Conservation (phyloP, 2,329 filamentous ascomycete genomes). For the Pezicula radicicola region DNA sequence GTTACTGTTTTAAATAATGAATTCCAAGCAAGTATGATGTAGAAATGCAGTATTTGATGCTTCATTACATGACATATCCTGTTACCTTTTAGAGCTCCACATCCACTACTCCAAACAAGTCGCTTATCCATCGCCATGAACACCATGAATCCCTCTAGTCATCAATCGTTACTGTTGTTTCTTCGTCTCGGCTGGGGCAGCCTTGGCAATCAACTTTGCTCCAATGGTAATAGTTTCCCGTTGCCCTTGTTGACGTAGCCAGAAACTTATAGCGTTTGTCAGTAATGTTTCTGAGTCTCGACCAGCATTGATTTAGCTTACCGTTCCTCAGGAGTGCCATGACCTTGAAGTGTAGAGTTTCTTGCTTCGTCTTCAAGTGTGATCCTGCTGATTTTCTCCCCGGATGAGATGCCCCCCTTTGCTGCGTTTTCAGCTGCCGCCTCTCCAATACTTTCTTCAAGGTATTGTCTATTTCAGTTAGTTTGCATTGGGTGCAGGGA, state of each 20-base stretch:
- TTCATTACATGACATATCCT: too few relatives aligned
- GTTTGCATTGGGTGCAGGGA: not conserved
- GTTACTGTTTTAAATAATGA: too few relatives aligned
- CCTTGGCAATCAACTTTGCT: conserved; percentile 48
- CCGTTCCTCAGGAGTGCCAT: conserved; percentile 47
- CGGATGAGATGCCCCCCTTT: conserved; percentile 44
- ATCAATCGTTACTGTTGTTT: conserved; percentile 12
- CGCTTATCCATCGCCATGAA: not conserved
- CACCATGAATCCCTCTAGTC: not conserved
- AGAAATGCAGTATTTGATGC: too few relatives aligned
- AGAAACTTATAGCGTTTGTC: conserved; percentile 45
- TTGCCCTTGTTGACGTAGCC: conserved; percentile 57
- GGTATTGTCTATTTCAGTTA: conserved; percentile 28
- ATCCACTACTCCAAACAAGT: not conserved
- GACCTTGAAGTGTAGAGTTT: conserved; percentile 44
- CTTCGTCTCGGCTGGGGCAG: conserved; percentile 13
- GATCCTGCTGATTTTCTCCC: conserved; percentile 62
- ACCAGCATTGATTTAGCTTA: conserved; percentile 22
- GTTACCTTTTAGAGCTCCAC: too few relatives aligned
- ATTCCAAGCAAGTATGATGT: too few relatives aligned
- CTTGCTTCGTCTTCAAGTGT: conserved; percentile 63
- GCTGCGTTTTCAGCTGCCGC: conserved; percentile 47
- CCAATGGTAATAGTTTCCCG: conserved; percentile 56
- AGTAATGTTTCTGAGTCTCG: conserved; percentile 1
- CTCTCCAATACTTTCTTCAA: conserved; percentile 68